Conservation (phyloP, 2,329 filamentous ascomycete species). For the Curvularia sp. region DNA sequence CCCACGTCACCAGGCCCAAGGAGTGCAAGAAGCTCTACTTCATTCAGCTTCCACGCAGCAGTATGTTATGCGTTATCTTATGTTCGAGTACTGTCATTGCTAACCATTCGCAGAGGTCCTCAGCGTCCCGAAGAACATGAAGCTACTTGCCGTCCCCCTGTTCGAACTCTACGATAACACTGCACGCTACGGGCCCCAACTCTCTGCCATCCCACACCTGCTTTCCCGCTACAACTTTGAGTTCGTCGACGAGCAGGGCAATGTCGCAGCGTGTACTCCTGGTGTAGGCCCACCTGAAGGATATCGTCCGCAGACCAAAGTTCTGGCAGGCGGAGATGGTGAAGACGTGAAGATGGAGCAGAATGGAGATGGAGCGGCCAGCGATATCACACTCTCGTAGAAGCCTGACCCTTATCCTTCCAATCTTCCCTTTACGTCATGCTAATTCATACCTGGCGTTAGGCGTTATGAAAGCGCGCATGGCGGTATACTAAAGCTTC, state of each 20-base stretch:
- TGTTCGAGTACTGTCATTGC: constrained; percentile 18
- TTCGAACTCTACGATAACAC: constrained; percentile 99
- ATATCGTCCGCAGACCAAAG: constrained; percentile 42
- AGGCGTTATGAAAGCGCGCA: constrained; percentile 9
- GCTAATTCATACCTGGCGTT: constrained; percentile 7
- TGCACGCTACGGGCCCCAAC: constrained; percentile 89
- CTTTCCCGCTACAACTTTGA: constrained; percentile 97
- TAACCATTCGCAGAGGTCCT: constrained; percentile 73
- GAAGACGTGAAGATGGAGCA: constrained; percentile 50
- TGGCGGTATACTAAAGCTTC: not conserved
- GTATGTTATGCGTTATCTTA: constrained; percentile 58
- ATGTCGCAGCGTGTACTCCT: constrained; percentile 84
- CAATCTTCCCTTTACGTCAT: not conserved
- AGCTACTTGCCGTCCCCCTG: constrained; percentile 91
- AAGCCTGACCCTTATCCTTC: not conserved
- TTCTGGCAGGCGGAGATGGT: constrained; percentile 49
- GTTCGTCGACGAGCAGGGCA: constrained; percentile 91
- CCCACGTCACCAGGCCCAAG: constrained; percentile 94
- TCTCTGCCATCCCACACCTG: constrained; percentile 94
- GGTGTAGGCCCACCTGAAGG: constrained; percentile 68
- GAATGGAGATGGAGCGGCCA: constrained; percentile 46
- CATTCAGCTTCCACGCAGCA: constrained; percentile 90
- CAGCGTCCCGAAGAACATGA: constrained; percentile 99
- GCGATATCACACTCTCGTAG: constrained; percentile 47
- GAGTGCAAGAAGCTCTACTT: constrained; percentile 99